Base-by-base conservation (phyloP, 345 rosid species). In the Brassica cretica region DNA sequence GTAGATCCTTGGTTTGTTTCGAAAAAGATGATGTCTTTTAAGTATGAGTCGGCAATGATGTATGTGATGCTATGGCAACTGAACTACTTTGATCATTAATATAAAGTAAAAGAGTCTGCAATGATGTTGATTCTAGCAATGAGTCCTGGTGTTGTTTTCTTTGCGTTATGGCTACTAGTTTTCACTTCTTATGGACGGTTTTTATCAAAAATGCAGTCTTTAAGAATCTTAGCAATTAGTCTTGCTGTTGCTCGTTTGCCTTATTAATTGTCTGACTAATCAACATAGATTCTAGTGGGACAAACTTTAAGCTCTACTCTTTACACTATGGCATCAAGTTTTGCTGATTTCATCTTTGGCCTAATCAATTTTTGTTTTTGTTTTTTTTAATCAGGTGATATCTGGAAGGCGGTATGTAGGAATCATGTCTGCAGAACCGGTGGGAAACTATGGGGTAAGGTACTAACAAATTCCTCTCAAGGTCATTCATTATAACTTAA, bases 381-480 rank as follows among this genome's bases (percentile, higher is more conserved):
- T 21, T 58, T 9, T 1, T 58, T 58, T 4, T 6, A 62, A 77
- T 72, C 83, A 94, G 98, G 96, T 95, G 73, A 95, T 93, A 82
- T 85, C 84, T 66, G 98, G 97, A 59, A 80, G 99, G 71, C 87
- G 91, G 29, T 88, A 93, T 83, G 99, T 95, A 33, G 98, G 99
- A 58, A 93, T 95, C 83, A 95, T 95, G 93, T 90, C 90, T 80
- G 96, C 91, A 0, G 94, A 91, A 80, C 98, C 97, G 24, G 87
- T 95, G 2, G 99, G 98, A 75, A 93, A 93, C 90, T 93, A 95
- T n/a, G 99, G 98, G 78, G 93, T 95, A 81, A 90, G 98, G 98
- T 95, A 88, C 75, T 76, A 74, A 11, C 51, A 21, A 41, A 41
- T 64, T 25, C 4, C 11, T 8, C 62, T 9, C 63, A 35, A 41